A percentile compares a stretch with the other conserved stretches of the same genome.
These are phyloP conservation scores for Teunomyces lycoperdinae DNA, from an alignment of 805 yeast species.

Conservation along the genomic window DNA sequence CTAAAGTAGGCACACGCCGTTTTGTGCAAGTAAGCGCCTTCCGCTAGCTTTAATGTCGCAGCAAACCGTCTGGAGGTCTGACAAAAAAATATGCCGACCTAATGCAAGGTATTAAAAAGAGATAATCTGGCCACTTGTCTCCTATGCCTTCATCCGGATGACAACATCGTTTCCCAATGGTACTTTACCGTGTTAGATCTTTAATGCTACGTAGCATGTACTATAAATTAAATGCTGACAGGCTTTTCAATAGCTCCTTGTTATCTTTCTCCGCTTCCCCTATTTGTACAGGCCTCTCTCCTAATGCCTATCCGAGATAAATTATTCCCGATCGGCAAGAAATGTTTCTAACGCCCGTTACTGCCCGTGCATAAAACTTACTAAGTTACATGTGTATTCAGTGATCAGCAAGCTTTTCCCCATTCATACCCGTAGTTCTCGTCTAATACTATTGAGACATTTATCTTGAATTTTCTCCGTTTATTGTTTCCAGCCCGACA, in stretches of 20 bases:
- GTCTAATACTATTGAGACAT: not conserved
- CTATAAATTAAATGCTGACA: no score
- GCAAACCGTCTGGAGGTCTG: not conserved
- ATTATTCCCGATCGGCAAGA: not conserved
- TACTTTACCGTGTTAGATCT: no score
- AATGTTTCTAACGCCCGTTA: no score
- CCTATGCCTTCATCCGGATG: not conserved
- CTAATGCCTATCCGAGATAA: not conserved
- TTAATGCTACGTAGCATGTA: no score
- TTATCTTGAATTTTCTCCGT: not conserved
- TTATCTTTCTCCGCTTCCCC: not conserved
- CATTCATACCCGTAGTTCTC: not conserved
- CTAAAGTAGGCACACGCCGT: not conserved
- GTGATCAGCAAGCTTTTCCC: not conserved
- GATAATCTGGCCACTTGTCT: not conserved
- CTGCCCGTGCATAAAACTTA: no score
- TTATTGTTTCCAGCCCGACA: not conserved
- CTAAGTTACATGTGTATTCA: no score
- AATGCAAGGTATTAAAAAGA: not conserved
- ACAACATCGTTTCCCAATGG: no score
- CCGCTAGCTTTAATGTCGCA: not conserved
- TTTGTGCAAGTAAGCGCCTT: not conserved
- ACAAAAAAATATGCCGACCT: not conserved
- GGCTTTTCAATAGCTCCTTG: not conserved
- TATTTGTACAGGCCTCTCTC: not conserved